These are phyloP conservation scores for Paramecium bursaria DNA, from an alignment of 73 alveolate species.

Conservation along the genomic window DNA sequence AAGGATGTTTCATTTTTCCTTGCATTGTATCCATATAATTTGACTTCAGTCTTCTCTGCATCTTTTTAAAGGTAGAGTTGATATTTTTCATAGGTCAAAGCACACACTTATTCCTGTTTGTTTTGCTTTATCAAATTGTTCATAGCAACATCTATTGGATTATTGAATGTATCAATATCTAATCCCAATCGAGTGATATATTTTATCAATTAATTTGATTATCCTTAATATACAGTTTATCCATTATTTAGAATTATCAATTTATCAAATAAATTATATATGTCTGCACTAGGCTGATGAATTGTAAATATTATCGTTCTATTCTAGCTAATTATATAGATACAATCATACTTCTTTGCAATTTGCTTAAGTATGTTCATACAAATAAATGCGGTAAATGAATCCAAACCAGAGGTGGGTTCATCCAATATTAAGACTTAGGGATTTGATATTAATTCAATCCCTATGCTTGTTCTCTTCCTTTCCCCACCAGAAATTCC, in stretches of 20 bases:
- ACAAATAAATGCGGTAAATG: slow-evolving; percentile 59
- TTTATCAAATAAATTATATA: slow-evolving; percentile 50
- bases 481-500: slow-evolving; percentile 72
- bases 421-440: slow-evolving; percentile 64
- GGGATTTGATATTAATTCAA: slow-evolving; percentile 63
- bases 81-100: slow-evolving; percentile 34
- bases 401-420: slow-evolving; percentile 70
- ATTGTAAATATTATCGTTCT: slow-evolving; percentile 60
- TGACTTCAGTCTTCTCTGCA: not conserved
- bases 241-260: slow-evolving; percentile 47
- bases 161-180: not conserved
- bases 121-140: not conserved
- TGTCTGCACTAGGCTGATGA: slow-evolving; percentile 64
- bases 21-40: not conserved
- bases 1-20: slow-evolving; percentile 7
- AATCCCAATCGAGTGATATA: not conserved
- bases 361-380: slow-evolving; percentile 50
- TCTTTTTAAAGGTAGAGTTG: not conserved
- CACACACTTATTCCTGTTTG: not conserved
- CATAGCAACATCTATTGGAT: slow-evolving; percentile 47
- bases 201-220: not conserved
- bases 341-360: slow-evolving; percentile 8
- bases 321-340: slow-evolving; percentile 18
- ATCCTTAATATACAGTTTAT: slow-evolving; percentile 50
- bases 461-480: slow-evolving; percentile 61